A percentile compares a stretch with the other conserved stretches of the same genome.
These are phyloP conservation scores for Cucurbita pepo DNA, from an alignment of 306 rosid species.

Conservation along the genomic window DNA sequence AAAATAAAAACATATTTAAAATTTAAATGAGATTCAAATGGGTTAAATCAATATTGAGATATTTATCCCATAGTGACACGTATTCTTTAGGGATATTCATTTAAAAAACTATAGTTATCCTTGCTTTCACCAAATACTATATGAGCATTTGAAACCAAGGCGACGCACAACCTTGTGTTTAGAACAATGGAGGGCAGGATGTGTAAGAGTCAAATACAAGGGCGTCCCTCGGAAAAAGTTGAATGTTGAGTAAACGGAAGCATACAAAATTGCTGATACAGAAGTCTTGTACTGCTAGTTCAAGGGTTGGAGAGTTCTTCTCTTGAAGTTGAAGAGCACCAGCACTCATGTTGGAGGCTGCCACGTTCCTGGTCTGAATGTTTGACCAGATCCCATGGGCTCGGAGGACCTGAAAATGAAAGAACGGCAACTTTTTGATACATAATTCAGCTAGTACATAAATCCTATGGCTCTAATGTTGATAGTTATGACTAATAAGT, in stretches of 20 bases:
- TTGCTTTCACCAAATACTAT: too few species aligned
- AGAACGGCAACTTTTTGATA: not conserved
- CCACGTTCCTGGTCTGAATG: slow-evolving; percentile 86
- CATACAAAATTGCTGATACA: not conserved
- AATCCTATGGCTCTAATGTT: not conserved
- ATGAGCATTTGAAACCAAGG: too few species aligned
- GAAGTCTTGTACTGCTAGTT: not conserved
- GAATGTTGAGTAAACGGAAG: not conserved
- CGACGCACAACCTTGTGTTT: too few species aligned
- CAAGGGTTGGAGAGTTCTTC: not conserved
- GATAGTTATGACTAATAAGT: not conserved
- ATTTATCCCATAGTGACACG: too few species aligned
- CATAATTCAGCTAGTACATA: not conserved
- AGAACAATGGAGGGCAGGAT: not conserved
- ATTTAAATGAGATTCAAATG: too few species aligned
- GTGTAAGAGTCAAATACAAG: not conserved
- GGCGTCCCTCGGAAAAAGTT: not conserved
- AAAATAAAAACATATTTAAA: too few species aligned
- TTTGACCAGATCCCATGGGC: slow-evolving; percentile 56
- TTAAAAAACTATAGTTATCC: too few species aligned
- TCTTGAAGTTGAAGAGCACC: not conserved
- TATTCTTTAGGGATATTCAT: too few species aligned
- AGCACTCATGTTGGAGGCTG: slow-evolving; percentile 63
- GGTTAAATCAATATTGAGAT: too few species aligned
- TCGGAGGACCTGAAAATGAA: slow-evolving; percentile 50